Conservation (phyloP, 23 red algal genomes). For the Gracilaria domingensis region DNA sequence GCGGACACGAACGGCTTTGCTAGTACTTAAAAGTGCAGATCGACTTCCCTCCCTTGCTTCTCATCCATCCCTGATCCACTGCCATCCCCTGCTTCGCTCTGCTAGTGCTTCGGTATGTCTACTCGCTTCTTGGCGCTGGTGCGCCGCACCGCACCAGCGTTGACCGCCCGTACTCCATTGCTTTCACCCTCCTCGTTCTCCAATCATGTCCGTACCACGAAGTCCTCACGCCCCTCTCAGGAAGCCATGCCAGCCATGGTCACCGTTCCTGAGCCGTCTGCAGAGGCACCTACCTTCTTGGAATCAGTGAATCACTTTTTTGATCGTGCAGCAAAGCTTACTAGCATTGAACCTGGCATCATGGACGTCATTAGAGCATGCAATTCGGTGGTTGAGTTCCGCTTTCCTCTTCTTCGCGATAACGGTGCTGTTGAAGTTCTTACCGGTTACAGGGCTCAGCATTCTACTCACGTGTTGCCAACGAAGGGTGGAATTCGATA, state of each 20-base stretch:
- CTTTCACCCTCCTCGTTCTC: neutral
- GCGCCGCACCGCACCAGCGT: slow-evolving; percentile 2
- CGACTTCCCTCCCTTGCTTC: neutral
- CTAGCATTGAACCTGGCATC: slow-evolving; percentile 68
- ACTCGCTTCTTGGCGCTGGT: slow-evolving; percentile 10
- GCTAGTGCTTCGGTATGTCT: neutral
- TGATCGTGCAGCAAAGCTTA: slow-evolving; percentile 73
- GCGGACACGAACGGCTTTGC: neutral
- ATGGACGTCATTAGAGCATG: slow-evolving; percentile 82
- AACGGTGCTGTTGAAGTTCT: slow-evolving; percentile 81
- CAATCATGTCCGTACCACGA: neutral
- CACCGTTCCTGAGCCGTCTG: neutral
- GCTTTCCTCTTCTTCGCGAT: slow-evolving; percentile 81
- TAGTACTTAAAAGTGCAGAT: neutral
- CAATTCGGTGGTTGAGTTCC: slow-evolving; percentile 79
- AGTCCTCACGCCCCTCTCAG: neutral
- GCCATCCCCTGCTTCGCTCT: neutral
- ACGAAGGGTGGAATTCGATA: slow-evolving; percentile 99
- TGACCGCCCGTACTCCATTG: neutral
- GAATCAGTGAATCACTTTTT: slow-evolving; percentile 89
- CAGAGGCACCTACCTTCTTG: slow-evolving; percentile 74
- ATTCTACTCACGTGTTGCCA: slow-evolving; percentile 86
- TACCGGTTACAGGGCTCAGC: slow-evolving; percentile 90
- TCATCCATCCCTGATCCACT: neutral
- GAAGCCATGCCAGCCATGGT: slow-evolving; percentile 13